Evolutionary conservation across 129 eudicot species (phyloP).

Genomic region (Flaveria ramosissima): DNA sequence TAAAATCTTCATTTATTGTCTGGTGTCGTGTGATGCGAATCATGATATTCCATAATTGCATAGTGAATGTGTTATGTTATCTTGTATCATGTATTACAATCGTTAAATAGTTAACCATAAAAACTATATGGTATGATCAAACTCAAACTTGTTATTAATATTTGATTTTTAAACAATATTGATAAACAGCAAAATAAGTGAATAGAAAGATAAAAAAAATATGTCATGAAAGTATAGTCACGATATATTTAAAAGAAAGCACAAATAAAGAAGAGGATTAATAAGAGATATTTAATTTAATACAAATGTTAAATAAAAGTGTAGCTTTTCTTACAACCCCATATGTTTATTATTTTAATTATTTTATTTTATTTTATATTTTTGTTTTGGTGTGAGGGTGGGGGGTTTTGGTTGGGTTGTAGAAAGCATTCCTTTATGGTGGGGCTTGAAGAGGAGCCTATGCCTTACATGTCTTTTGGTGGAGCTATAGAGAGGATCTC

Average conservation of each 20-base stretch:
- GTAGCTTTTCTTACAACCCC: neutral
- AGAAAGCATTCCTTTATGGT: conserved; percentile 27
- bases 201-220: neutral
- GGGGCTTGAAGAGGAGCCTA: conserved; percentile 36
- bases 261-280: neutral
- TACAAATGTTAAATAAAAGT: no score
- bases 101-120: no score
- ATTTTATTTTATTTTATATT: no score
- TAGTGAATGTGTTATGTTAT: no score
- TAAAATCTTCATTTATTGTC: no score
- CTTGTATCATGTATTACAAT: neutral
- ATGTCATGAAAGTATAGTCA: neutral
- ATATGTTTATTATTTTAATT: neutral
- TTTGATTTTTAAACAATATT: no score
- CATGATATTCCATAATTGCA: no score
- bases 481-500: conserved; percentile 29
- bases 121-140: neutral
- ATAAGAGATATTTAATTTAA: neutral
- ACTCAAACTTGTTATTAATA: no score
- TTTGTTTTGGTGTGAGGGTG: no score
- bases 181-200: no score
- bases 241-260: neutral
- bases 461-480: conserved; percentile 36
- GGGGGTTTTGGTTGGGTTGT: neutral
- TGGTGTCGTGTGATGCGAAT: no score